Evolutionary conservation across 1,284 basidiomycete species (phyloP), one percentile per base, ranked within the genome.

Genomic region (Anthracocystis setariae): DNA sequence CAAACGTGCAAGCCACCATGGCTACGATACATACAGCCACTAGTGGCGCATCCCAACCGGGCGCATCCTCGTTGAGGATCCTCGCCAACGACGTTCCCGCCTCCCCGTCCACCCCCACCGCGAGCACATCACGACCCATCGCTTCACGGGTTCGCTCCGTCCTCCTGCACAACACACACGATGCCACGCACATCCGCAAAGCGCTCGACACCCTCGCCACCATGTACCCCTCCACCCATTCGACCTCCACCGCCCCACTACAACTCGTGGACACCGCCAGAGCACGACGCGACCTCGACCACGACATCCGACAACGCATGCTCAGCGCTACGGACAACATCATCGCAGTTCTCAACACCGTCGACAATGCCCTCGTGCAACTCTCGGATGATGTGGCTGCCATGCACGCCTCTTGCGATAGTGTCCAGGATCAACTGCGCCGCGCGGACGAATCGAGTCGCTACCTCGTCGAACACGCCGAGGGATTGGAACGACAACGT

Each of bases 261-360:
- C 45, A 27, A 3, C 55, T 63, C 9, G 64, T 77, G 25, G 63
- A 74, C 54, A 63, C 65, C 0, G 86, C 87, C 5, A 84, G 86
- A 29, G 92, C 91, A 18, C 86, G 93, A 54, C 90, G 89, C 80
- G 89, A 90, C 77, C 86, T 97, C 50, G 88, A 91, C 58, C 86
- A 89, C 55, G 93, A 97, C 81, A 89, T 94, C 79, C 93, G 96
- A 81, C 86, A 85, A 51, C 90, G 89, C 77, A 86, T 96, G 38
- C 89, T 90, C 0, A 88, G 90, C 51, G 91, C 92, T 2, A 93
- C 92, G 69, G 87, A 88, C 45, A 87, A 88, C 68, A 94, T 97
- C 82, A 83, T 97, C 52, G 86, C 88, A 37, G 92, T 92, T 0
- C 91, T 97, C 60, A 88, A 88, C 12, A 89, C 92, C 74, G 92